These are phyloP conservation scores for Melanogaster broomeanus DNA, from an alignment of 768 basidiomycete genomes.

Conservation along the genomic window DNA sequence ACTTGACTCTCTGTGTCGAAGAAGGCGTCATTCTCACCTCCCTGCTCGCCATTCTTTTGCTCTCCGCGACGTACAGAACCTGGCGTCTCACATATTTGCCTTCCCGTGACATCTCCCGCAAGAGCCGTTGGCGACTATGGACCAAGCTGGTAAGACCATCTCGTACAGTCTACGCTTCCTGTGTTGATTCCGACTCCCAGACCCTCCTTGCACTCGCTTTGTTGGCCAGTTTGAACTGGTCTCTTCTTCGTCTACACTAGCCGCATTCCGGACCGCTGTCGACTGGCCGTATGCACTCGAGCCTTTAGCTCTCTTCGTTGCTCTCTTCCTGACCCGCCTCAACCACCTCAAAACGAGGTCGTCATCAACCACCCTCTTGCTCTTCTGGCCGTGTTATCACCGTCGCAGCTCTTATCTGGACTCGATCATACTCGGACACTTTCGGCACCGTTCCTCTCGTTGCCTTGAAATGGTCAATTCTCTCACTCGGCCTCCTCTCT, in stretches of 20 bases:
- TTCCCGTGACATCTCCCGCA: constrained; percentile 38
- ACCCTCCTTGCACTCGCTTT: constrained; percentile 48
- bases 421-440: constrained; percentile 52
- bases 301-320: constrained; percentile 49
- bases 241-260: constrained; percentile 40
- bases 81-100: constrained; percentile 28
- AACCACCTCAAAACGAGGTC: constrained; percentile 73
- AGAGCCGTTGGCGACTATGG: constrained; percentile 52
- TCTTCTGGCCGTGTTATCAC: constrained; percentile 84
- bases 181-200: constrained; percentile 35
- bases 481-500: constrained; percentile 48
- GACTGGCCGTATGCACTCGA: constrained; percentile 59
- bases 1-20: constrained; percentile 81
- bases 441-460: constrained; percentile 40
- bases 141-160: constrained; percentile 64
- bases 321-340: constrained; percentile 54
- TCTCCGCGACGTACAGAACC: constrained; percentile 43
- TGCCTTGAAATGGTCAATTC: constrained; percentile 44
- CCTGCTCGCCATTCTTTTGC: constrained; percentile 47
- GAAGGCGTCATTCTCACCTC: constrained; percentile 65
- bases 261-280: constrained; percentile 39
- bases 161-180: background rate
- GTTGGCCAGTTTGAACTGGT: constrained; percentile 44
- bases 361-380: constrained; percentile 70
- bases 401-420: constrained; percentile 50